phyloP scores from a whole-genome alignment of 176 grass and related monocot genomes.

The Tillandsia leiboldiana region DNA sequence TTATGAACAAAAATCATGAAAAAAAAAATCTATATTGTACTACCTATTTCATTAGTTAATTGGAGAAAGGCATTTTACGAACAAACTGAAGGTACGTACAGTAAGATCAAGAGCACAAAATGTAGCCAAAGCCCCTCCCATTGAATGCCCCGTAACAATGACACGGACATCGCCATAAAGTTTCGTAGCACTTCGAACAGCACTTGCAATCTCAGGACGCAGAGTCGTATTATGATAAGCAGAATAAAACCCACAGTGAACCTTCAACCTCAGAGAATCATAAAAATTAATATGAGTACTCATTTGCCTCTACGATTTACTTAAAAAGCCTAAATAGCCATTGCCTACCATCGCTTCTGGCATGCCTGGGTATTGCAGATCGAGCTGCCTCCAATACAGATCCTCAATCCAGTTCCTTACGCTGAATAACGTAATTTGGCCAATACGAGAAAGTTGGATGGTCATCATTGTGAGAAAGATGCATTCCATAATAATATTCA shows the following conservation, averaged over 20 bases:
- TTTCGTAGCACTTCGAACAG: conserved; percentile 46
- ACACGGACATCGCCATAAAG: conserved; percentile 50
- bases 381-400: conserved; percentile 92
- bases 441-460: neutral
- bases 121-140: conserved; percentile 88
- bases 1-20: too few species aligned
- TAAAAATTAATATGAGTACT: conserved; percentile 19
- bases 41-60: neutral
- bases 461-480: too few species aligned
- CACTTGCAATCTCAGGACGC: conserved; percentile 41
- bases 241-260: conserved; percentile 84
- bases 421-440: conserved; percentile 28
- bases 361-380: conserved; percentile 92
- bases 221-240: conserved; percentile 78
- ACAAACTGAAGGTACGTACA: conserved; percentile 32
- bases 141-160: conserved; percentile 79
- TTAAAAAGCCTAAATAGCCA: conserved; percentile 2
- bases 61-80: conserved; percentile 10
- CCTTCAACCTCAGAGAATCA: conserved; percentile 35
- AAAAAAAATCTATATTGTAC: conserved; percentile 1
- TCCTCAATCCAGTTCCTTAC: conserved; percentile 85
- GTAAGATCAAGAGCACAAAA: conserved; percentile 89
- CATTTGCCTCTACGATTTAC: neutral
- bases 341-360: conserved; percentile 67
- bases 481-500: too few species aligned